Evolutionary conservation across 768 basidiomycete genomes (phyloP), one percentile per base, ranked within the genome.

Genomic region (Mycena rebaudengoi): DNA sequence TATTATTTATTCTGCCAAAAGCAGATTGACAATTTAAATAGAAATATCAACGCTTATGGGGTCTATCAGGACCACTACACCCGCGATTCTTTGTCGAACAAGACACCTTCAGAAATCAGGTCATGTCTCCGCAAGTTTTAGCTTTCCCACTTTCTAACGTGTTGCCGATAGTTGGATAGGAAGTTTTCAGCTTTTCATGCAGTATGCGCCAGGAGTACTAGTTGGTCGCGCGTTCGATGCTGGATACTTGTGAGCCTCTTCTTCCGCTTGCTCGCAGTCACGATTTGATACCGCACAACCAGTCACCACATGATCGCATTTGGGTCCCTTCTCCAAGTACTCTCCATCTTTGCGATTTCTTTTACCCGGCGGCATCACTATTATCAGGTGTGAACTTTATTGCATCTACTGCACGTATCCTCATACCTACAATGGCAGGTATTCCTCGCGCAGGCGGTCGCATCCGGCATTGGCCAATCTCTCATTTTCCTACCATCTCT

Each of bases 11-110:
- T 8, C 3, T 21, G 35, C 1, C 7, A 43, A 12, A 12, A 5
- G 25, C 61, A 50, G 10, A 62, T 32, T 20, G 21, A n/a, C n/a
- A n/a, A n/a, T n/a, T n/a, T 28, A 4, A 18, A 20, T 46, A 62
- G 61, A n/a, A 58, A 33, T n/a, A 64, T 51, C 28, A 64, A 58
- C 20, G 55, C 62, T 1, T 64, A 57, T 45, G 62, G 62, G 5
- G 55, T 64, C 20, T 64, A 64, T 39, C 62, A 64, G 20, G 62
- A 64, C 29, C 58, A 64, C n/a, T 64, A 64, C 33, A 64, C 62
- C 13, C 55, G 62, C 30, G 35, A 57, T 41, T 57, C 55, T 11
- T 44, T 64, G 5, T 44, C 48, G 10, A 64, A 64, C 26, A 58
- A 45, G n/a, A 64, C 62, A 4, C 55, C 62, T 1, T 64, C 62